These are phyloP conservation scores for Metarhizium robertsii DNA, from an alignment of 2,329 filamentous ascomycete species.

Conservation along the genomic window DNA sequence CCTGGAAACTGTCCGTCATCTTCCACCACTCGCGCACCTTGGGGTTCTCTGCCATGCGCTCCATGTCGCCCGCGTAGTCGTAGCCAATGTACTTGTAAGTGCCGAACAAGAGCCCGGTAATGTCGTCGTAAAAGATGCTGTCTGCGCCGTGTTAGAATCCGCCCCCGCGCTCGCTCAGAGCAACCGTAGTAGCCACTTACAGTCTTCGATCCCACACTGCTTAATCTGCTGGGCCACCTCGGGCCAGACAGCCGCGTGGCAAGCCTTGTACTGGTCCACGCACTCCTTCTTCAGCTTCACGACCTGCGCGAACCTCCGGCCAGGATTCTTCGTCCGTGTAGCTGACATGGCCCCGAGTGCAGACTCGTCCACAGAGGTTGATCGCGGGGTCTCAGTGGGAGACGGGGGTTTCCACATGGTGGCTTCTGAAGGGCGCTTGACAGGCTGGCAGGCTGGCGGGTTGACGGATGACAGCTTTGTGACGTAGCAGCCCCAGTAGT, in stretches of 20 bases:
- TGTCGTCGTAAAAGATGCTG: conserved; percentile 62
- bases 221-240: conserved; percentile 69
- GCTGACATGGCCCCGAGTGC: neutral
- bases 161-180: neutral
- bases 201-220: conserved; percentile 66
- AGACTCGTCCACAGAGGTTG: conserved; percentile 3
- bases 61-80: conserved; percentile 67
- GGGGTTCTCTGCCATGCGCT: conserved; percentile 61
- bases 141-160: conserved; percentile 33
- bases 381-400: conserved; percentile 7
- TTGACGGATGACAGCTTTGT: no score
- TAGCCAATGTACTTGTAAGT: conserved; percentile 72
- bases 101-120: conserved; percentile 57
- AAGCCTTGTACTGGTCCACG: conserved; percentile 61
- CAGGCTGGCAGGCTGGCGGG: neutral
- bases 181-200: conserved; percentile 29
- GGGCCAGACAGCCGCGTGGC: conserved; percentile 67
- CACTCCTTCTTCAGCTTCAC: conserved; percentile 60
- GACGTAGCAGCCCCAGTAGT: neutral
- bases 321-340: conserved; percentile 27
- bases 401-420: conserved; percentile 17
- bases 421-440: neutral
- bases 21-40: conserved; percentile 72
- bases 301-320: conserved; percentile 59
- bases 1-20: conserved; percentile 71